A percentile compares a stretch with the other conserved stretches of the same genome.
phyloP scores from a whole-genome alignment of 2,329 filamentous ascomycete genomes.

The Clathrospora elynae region DNA sequence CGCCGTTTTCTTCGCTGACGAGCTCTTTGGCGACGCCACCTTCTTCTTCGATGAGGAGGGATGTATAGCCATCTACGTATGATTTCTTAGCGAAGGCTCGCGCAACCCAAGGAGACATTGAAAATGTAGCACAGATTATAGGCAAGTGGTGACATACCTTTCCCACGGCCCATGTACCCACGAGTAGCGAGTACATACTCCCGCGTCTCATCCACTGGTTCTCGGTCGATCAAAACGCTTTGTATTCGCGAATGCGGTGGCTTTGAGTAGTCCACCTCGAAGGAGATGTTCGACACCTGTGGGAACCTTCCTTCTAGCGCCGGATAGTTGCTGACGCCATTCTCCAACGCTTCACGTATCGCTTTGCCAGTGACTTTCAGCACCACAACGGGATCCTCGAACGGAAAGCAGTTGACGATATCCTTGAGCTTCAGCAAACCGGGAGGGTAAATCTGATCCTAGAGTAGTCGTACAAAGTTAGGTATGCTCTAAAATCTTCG shows the following conservation, averaged over 20 bases:
- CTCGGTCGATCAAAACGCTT: slow-evolving; percentile 64
- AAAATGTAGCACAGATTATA: background rate
- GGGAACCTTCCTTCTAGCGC: slow-evolving; percentile 83
- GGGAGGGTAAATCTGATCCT: slow-evolving; percentile 87
- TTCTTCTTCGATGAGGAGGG: slow-evolving; percentile 74
- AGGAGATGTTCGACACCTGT: slow-evolving; percentile 82
- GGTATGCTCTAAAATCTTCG: too few relatives aligned
- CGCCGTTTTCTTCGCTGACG: slow-evolving; percentile 83
- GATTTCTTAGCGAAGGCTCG: too few relatives aligned
- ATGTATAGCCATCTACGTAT: slow-evolving; percentile 70
- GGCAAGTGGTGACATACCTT: slow-evolving; percentile 49
- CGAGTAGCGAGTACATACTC: slow-evolving; percentile 77
- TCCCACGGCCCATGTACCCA: slow-evolving; percentile 87
- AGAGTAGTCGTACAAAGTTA: background rate
- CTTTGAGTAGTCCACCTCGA: slow-evolving; percentile 70
- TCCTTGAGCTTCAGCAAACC: slow-evolving; percentile 79
- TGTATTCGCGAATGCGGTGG: slow-evolving; percentile 67
- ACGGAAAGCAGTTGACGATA: slow-evolving; percentile 87
- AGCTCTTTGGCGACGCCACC: slow-evolving; percentile 78
- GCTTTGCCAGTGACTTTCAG: slow-evolving; percentile 72
- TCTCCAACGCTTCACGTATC: slow-evolving; percentile 81
- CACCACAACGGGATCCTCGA: slow-evolving; percentile 86
- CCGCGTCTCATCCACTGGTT: slow-evolving; percentile 65
- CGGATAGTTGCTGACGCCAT: slow-evolving; percentile 78
- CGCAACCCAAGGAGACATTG: too few relatives aligned